Evolutionary conservation across 2,329 filamentous ascomycete genomes (phyloP).

Genomic region (Lecanosticta acicola): DNA sequence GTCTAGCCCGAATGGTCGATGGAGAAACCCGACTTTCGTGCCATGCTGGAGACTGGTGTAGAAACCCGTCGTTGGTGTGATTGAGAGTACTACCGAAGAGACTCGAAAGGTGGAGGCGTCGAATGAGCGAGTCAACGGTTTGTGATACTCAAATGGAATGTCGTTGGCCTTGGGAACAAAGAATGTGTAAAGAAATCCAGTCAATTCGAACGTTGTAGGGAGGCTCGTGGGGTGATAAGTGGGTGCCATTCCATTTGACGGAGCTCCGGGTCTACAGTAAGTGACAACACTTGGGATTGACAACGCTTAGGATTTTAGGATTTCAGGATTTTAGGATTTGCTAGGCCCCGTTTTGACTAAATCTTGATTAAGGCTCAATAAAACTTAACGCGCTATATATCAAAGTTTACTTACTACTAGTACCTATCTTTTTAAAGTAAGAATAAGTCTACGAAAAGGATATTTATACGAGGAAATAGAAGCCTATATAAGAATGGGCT

Average conservation of each 20-base stretch:
- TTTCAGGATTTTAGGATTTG: no score
- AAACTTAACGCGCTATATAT: no score
- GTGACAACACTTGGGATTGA: no score
- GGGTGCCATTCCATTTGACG: slow-evolving; percentile 1
- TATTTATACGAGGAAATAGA: no score
- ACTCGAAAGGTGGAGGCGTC: slow-evolving; percentile 3
- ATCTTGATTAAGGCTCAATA: no score
- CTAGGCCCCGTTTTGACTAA: no score
- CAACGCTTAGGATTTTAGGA: no score
- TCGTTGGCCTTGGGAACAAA: slow-evolving; percentile 7
- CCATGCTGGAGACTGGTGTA: slow-evolving; percentile 3
- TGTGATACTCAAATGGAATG: slow-evolving; percentile 9
- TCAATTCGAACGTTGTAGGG: not conserved
- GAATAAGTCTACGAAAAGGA: no score
- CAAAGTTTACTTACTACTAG: no score
- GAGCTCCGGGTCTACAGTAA: no score
- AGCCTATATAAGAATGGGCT: no score
- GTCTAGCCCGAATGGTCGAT: slow-evolving; percentile 12
- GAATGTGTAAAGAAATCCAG: slow-evolving; percentile 2
- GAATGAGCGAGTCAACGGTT: slow-evolving; percentile 5
- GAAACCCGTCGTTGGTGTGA: slow-evolving; percentile 12
- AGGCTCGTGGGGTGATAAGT: not conserved
- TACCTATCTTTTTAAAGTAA: no score
- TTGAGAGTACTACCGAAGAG: slow-evolving; percentile 7
- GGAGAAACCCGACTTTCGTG: slow-evolving; percentile 9